Evolutionary conservation across 2,329 filamentous ascomycete genomes (phyloP), one percentile per base, ranked within the genome.

Genomic region (Calonectria naviculata): DNA sequence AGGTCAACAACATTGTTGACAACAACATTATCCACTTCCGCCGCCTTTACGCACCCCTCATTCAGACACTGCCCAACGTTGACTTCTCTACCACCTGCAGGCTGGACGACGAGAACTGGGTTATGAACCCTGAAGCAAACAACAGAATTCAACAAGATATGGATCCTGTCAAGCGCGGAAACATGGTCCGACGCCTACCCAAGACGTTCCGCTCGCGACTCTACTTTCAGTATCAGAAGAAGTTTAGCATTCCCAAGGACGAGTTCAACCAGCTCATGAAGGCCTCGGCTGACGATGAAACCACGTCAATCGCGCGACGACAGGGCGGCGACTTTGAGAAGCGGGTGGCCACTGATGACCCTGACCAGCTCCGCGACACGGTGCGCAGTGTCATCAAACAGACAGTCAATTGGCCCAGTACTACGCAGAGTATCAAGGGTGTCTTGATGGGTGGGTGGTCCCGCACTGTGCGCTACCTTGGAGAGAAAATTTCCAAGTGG

Each of bases 101-200:
- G 10, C 78, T 84, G 6, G 83, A 83, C 54, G 83, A 85, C 52
- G 78, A 82, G 34, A 78, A 81, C 29, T 85, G 84, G 84, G 76
- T 84, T 5, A 80, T 85, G 62, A 81, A 85, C 63, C 81, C 81
- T 1, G 84, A 87, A 15, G 87, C 90, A 29, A 91, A 97, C 75
- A 88, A 94, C 75, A 88, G 85, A 19, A 86, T 99, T 24, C 87
- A 89, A 47, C 97, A 99, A 83, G 95, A 98, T 79, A 97, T 98
- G 95, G 94, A 98, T 78, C 94, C 95, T 0, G 85, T 94, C 69
- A 95, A 94, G 79, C 92, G 97, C 68, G 95, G 94, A 21, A 99
- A 99, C 83, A 99, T 99, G 94, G 96, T 99, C 12, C 92, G 97
- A 6, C 93, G 97, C 15, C 87, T 99, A 13, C 97, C 97, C 5